phyloP scores from a whole-genome alignment of 345 rosid species.

The Salix caprea region DNA sequence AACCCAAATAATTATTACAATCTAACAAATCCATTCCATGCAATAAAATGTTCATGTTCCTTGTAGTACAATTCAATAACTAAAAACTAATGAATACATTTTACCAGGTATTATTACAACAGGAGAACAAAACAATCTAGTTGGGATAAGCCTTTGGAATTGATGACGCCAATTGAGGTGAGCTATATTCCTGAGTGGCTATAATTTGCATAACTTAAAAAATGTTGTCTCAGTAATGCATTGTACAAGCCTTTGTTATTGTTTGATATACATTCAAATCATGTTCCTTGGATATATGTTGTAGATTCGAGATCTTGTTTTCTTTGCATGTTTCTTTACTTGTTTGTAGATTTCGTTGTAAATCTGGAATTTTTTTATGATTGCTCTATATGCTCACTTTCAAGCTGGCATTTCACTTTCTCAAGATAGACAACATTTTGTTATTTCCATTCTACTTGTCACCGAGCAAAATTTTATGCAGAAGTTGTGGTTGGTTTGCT shows the following conservation, averaged over 20 bases:
- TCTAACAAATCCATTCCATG: not conserved
- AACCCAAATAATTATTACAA: not conserved
- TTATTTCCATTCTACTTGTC: slow-evolving; percentile 24
- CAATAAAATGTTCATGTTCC: not conserved
- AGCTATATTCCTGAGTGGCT: slow-evolving; percentile 20
- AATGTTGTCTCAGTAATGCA: slow-evolving; percentile 1
- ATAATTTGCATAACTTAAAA: slow-evolving; percentile 3
- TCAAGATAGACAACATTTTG: slow-evolving; percentile 41
- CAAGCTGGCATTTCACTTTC: slow-evolving; percentile 46
- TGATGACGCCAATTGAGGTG: slow-evolving; percentile 98
- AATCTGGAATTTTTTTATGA: slow-evolving; percentile 42
- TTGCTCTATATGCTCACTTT: slow-evolving; percentile 41
- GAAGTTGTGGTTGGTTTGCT: not conserved
- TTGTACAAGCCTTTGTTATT: not conserved
- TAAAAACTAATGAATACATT: slow-evolving; percentile 2
- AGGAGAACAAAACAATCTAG: slow-evolving; percentile 89
- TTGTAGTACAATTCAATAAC: not conserved
- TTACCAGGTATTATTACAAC: slow-evolving; percentile 84
- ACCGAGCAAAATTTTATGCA: slow-evolving; percentile 11
- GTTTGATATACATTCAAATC: slow-evolving; percentile 4
- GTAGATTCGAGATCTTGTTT: slow-evolving; percentile 26
- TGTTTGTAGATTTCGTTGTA: slow-evolving; percentile 49
- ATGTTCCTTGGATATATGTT: slow-evolving; percentile 26
- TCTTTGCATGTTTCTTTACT: slow-evolving; percentile 43
- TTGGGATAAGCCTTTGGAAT: slow-evolving; percentile 95